Percentiles rank a stretch among this genome's conserved stretches.
phyloP scores from a whole-genome alignment of 805 yeast species.

The Blastobotrys americana region DNA sequence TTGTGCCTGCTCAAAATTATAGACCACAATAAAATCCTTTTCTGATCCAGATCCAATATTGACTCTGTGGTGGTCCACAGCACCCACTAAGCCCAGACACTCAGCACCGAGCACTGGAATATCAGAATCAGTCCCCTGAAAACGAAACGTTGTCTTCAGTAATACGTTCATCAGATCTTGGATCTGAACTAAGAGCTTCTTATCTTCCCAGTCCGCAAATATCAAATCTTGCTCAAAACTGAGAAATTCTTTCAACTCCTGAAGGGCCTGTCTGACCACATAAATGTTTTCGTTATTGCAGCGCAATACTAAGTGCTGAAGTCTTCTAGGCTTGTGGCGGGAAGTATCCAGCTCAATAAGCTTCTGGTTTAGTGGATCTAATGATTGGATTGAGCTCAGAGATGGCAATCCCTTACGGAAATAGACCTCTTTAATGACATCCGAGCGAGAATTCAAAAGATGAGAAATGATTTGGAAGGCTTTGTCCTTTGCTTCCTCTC shows the following conservation, averaged over 20 bases:
- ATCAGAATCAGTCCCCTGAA: conserved; percentile 20
- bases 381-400: conserved; percentile 1
- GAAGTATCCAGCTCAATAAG: not conserved
- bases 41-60: conserved; percentile 33
- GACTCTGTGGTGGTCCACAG: conserved; percentile 58
- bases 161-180: conserved; percentile 22
- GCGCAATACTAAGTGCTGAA: conserved; percentile 39
- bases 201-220: conserved; percentile 8
- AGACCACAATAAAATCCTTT: conserved; percentile 43
- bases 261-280: conserved; percentile 65
- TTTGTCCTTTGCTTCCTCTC: conserved; percentile 40
- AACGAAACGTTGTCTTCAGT: conserved; percentile 23
- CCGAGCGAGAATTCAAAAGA: conserved; percentile 20
- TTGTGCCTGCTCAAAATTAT: conserved; percentile 52
- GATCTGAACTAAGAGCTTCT: conserved; percentile 8
- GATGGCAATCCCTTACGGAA: conserved; percentile 24
- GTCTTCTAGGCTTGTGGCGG: not conserved
- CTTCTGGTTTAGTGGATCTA: not conserved
- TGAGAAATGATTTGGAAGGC: conserved; percentile 46
- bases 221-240: conserved; percentile 19
- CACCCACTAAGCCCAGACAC: conserved; percentile 71
- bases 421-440: conserved; percentile 9
- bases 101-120: conserved; percentile 57
- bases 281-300: conserved; percentile 56
- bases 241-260: conserved; percentile 52